Evolutionary conservation across 129 eudicot species (phyloP).

Genomic region (Sambucus nigra): DNA sequence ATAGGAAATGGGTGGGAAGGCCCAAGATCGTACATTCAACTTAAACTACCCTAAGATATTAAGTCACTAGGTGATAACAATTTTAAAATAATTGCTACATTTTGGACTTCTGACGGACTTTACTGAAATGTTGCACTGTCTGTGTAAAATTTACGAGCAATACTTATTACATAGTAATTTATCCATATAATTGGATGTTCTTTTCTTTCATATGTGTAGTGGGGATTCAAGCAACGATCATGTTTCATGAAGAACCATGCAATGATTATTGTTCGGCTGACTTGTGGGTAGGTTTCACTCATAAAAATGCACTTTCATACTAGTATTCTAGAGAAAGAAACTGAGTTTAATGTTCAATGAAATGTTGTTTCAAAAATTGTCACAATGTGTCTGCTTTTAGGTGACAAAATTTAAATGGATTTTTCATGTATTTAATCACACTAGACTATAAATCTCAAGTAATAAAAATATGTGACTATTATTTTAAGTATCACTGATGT

Average conservation of each 20-base stretch:
- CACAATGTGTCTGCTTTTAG: too few relatives aligned
- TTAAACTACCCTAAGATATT: not conserved
- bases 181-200: not conserved
- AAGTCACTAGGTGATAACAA: not conserved
- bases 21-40: too few relatives aligned
- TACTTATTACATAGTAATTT: not conserved
- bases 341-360: too few relatives aligned
- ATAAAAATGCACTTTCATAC: not conserved
- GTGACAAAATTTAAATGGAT: too few relatives aligned
- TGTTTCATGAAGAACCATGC: conserved; percentile 94
- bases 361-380: too few relatives aligned
- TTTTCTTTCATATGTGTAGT: conserved; percentile 28
- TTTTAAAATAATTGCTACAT: not conserved
- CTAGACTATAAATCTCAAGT: too few relatives aligned
- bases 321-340: too few relatives aligned
- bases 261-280: conserved; percentile 66
- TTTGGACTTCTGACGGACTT: not conserved
- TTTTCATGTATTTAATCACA: too few relatives aligned
- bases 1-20: too few relatives aligned
- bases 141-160: not conserved
- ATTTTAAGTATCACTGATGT: too few relatives aligned
- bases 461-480: too few relatives aligned
- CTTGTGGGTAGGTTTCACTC: conserved; percentile 58
- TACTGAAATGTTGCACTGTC: not conserved
- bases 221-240: conserved; percentile 81